Base-by-base conservation (phyloP, 768 basidiomycete species). In the Clavaria fumosa region DNA sequence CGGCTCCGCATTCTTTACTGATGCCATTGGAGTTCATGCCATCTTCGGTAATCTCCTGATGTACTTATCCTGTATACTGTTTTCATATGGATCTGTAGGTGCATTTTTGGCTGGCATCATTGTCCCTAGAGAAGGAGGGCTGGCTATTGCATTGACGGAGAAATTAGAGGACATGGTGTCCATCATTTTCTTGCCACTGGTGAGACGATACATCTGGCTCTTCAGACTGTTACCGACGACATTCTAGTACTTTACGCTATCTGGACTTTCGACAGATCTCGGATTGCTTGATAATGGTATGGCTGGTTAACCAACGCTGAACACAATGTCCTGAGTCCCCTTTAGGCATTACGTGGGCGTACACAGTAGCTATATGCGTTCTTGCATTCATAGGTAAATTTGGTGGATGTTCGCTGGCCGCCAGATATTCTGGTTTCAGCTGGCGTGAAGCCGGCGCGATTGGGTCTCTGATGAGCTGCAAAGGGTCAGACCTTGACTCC, bases 151-250 rank as follows among this genome's bases (percentile, higher is more conserved):
- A 0, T 60, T 97, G n/a, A 89, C 85, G 0, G 86, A 93, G 48
- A 96, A 93, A 51, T 61, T 97, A n/a, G 95, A 99, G 58, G 93
- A 96, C 57, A 76, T 93, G 70, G 83, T 91, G 2, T 60, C 83
- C 0, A 78, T 91, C 42, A 75, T 91, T 31, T 91, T 95, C 58
- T 59, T 95, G 9, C 90, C 90, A 3, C 61, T 93, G 35, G 83
- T 85, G 50, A 43, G 66, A 9, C 26, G 26, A 14, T 28, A 9
- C 26, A 28, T 28, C 9, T 9, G 9, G 14, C 14, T 28, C 9
- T 28, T 9, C 9, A 28, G 14, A 28, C 26, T 14, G 26, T 28
- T 9, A 9, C 14, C 26, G 26, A 9, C 26, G 26, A n/a, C n/a
- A n/a, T n/a, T 37, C 18, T 35, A 85, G 77, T 97, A 96, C 60